These are phyloP conservation scores for Fusarium albidum DNA, from an alignment of 2,329 filamentous ascomycete genomes.

Conservation along the genomic window DNA sequence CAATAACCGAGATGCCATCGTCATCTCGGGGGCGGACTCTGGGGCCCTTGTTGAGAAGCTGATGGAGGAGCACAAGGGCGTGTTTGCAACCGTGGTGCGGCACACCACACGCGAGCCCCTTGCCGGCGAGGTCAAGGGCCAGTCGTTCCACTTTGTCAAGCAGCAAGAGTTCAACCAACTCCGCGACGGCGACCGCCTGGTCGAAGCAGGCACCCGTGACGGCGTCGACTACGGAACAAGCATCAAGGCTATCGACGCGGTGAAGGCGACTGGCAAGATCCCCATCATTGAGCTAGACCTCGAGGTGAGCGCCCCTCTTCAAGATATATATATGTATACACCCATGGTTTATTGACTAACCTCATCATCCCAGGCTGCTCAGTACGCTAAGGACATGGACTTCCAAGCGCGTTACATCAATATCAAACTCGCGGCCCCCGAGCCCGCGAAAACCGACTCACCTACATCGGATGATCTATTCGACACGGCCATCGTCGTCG, in stretches of 20 bases:
- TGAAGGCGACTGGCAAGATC: slow-evolving; percentile 66
- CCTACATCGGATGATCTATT: slow-evolving; percentile 40
- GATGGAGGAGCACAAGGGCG: slow-evolving; percentile 68
- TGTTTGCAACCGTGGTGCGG: slow-evolving; percentile 66
- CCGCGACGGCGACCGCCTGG: slow-evolving; percentile 66
- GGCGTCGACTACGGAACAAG: slow-evolving; percentile 65
- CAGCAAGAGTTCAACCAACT: slow-evolving; percentile 64
- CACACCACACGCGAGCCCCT: slow-evolving; percentile 62
- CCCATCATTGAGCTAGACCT: slow-evolving; percentile 62
- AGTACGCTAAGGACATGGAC: slow-evolving; percentile 65
- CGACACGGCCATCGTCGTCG: slow-evolving; percentile 39
- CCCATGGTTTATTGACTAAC: slow-evolving; percentile 1
- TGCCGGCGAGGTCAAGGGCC: slow-evolving; percentile 61
- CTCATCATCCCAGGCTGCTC: slow-evolving; percentile 57
- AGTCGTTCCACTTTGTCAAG: slow-evolving; percentile 65
- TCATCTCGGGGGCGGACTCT: slow-evolving; percentile 74
- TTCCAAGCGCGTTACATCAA: slow-evolving; percentile 65
- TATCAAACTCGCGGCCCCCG: slow-evolving; percentile 52
- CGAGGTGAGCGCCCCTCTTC: slow-evolving; percentile 52
- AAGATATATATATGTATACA: neutral
- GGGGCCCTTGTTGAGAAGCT: slow-evolving; percentile 70
- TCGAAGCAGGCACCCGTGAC: slow-evolving; percentile 62
- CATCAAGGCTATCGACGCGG: slow-evolving; percentile 58
- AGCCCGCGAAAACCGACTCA: slow-evolving; percentile 39
- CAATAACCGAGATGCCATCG: slow-evolving; percentile 62